phyloP scores from a whole-genome alignment of 345 rosid species.

The Erysimum cheiranthoides region DNA sequence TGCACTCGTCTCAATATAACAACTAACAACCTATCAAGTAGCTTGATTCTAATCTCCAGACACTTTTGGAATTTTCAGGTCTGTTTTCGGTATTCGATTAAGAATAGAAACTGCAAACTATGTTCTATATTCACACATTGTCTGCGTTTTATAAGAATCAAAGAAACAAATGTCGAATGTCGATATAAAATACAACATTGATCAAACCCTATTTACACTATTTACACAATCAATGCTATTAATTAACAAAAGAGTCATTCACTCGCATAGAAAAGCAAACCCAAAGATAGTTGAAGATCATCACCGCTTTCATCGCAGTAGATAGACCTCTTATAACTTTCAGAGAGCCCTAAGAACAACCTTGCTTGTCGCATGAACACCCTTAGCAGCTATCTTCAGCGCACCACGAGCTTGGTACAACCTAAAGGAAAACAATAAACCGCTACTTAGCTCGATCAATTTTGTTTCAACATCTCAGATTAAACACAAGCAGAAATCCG shows the following conservation, averaged over 20 bases:
- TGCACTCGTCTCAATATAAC: no score
- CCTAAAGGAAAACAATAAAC: conserved; percentile 47
- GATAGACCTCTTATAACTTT: conserved; percentile 37
- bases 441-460: neutral
- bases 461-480: neutral
- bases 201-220: conserved; percentile 42
- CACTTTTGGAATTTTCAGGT: neutral
- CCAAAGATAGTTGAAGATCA: conserved; percentile 19
- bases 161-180: neutral
- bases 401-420: conserved; percentile 66
- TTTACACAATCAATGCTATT: conserved; percentile 35
- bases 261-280: conserved; percentile 12
- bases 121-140: conserved; percentile 14
- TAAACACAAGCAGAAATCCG: neutral
- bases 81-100: neutral
- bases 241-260: neutral
- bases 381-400: conserved; percentile 73
- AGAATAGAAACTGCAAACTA: neutral
- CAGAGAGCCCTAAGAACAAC: conserved; percentile 68
- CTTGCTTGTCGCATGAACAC: conserved; percentile 72
- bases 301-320: conserved; percentile 1
- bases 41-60: neutral
- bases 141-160: neutral
- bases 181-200: conserved; percentile 14
- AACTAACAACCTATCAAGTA: no score